A percentile compares a stretch with the other conserved stretches of the same genome.
phyloP scores from a whole-genome alignment of 495 filamentous ascomycete species.

The Lasiosphaeriaceae sp. region DNA sequence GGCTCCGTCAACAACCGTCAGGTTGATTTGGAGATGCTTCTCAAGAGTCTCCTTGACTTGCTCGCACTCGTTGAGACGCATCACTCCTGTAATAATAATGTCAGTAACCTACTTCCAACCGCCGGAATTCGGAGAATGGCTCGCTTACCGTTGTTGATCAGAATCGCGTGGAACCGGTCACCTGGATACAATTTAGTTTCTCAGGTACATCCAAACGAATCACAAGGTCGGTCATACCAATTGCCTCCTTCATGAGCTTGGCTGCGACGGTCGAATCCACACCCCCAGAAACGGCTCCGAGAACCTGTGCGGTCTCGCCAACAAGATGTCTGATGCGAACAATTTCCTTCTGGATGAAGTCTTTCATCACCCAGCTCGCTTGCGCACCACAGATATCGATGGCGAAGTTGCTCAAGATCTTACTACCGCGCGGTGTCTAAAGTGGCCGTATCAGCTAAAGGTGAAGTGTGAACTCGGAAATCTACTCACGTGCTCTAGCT shows the following conservation, averaged over 20 bases:
- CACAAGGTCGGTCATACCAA: slow-evolving; percentile 4
- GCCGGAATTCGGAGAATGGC: not conserved
- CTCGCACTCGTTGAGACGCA: slow-evolving; percentile 81
- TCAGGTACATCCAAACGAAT: not conserved
- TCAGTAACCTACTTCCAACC: not conserved
- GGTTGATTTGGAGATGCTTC: slow-evolving; percentile 78
- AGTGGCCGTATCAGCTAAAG: not conserved
- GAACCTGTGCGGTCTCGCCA: slow-evolving; percentile 73
- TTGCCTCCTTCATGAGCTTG: slow-evolving; percentile 60
- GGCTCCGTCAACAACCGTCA: slow-evolving; percentile 81
- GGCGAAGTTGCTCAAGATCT: slow-evolving; percentile 74
- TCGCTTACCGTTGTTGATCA: slow-evolving; percentile 64
- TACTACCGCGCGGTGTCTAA: slow-evolving; percentile 60
- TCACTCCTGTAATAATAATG: slow-evolving; percentile 51
- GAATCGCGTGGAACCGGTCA: slow-evolving; percentile 75
- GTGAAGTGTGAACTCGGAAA: too few species aligned
- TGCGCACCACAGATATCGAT: slow-evolving; percentile 70
- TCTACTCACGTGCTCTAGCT: slow-evolving; percentile 27
- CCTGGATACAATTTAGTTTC: slow-evolving; percentile 34
- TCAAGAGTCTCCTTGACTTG: slow-evolving; percentile 72
- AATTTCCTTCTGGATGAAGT: slow-evolving; percentile 77
- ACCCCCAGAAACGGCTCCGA: slow-evolving; percentile 83
- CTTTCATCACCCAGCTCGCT: slow-evolving; percentile 77
- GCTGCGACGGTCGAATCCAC: slow-evolving; percentile 92
- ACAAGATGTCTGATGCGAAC: slow-evolving; percentile 70